Conservation (phyloP, 495 filamentous ascomycete species). For the Neurospora sp. region DNA sequence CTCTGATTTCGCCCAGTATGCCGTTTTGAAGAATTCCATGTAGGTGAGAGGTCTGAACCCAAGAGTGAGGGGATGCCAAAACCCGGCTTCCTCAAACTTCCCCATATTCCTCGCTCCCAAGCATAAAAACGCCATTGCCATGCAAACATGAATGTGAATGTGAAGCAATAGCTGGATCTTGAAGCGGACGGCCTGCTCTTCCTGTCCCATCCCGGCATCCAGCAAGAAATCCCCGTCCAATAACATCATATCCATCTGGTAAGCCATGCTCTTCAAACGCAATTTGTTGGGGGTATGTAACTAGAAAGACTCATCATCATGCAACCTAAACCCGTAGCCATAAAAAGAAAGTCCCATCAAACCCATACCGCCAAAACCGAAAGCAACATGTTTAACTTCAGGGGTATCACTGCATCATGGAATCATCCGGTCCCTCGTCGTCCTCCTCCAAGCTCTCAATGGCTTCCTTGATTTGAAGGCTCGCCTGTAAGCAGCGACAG, state of each 20-base stretch:
- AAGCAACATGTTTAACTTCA: constrained; percentile 10
- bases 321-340: background rate
- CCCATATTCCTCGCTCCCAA: background rate
- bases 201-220: background rate
- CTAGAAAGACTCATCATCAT: background rate
- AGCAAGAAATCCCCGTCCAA: background rate
- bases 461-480: constrained; percentile 80
- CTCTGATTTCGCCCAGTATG: background rate
- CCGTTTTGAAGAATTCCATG: background rate
- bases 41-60: background rate
- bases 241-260: background rate
- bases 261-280: background rate
- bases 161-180: background rate
- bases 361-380: background rate
- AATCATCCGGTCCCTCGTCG: constrained; percentile 68
- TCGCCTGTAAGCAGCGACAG: constrained; percentile 49
- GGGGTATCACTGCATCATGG: constrained; percentile 35
- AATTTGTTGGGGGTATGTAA: background rate
- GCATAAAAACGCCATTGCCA: constrained; percentile 23
- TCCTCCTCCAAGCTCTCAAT: constrained; percentile 88
- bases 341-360: background rate
- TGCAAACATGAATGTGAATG: constrained; percentile 11
- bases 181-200: background rate
- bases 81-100: background rate
- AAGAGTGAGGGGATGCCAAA: background rate